phyloP scores from a whole-genome alignment of 2,329 filamentous ascomycete species.

The Penicillium sp. region DNA sequence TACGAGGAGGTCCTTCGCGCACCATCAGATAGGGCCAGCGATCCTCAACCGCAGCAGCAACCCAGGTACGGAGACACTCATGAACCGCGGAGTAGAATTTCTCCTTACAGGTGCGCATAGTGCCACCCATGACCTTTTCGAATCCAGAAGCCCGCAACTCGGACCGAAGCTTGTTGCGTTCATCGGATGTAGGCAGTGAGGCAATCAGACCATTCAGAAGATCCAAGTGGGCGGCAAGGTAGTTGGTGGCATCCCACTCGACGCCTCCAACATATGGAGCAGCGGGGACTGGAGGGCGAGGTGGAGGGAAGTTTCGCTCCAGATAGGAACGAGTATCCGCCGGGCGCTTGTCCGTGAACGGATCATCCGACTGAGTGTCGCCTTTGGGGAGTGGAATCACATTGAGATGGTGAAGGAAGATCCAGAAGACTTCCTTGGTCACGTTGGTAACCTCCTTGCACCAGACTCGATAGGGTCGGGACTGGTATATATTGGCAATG shows the following conservation, averaged over 20 bases:
- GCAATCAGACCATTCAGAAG: slow-evolving; percentile 90
- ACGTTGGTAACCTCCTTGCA: slow-evolving; percentile 90
- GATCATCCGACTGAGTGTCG: slow-evolving; percentile 40
- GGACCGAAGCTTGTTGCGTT: slow-evolving; percentile 78
- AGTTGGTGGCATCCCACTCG: slow-evolving; percentile 98
- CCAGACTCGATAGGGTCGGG: slow-evolving; percentile 91
- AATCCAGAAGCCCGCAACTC: slow-evolving; percentile 84
- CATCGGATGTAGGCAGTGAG: slow-evolving; percentile 70
- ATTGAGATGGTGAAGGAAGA: slow-evolving; percentile 94
- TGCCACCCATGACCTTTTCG: slow-evolving; percentile 86
- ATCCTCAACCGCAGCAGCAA: slow-evolving; percentile 83
- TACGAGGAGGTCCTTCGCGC: slow-evolving; percentile 58
- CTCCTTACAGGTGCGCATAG: slow-evolving; percentile 89
- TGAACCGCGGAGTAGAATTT: slow-evolving; percentile 96
- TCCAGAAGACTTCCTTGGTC: slow-evolving; percentile 99
- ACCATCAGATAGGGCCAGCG: slow-evolving; percentile 86
- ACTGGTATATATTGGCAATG: slow-evolving; percentile 84
- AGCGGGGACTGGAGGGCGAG: slow-evolving; percentile 87
- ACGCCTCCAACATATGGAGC: slow-evolving; percentile 96
- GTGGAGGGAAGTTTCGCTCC: slow-evolving; percentile 77
- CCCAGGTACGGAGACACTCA: slow-evolving; percentile 86
- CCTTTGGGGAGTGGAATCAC: slow-evolving; percentile 66
- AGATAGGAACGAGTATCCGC: slow-evolving; percentile 36
- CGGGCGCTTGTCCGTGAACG: slow-evolving; percentile 36
- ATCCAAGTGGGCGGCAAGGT: slow-evolving; percentile 89